Evolutionary conservation across 192 early-diverging fungal genomes (phyloP).

Genomic region (Jimgerdemannia flammicorona): DNA sequence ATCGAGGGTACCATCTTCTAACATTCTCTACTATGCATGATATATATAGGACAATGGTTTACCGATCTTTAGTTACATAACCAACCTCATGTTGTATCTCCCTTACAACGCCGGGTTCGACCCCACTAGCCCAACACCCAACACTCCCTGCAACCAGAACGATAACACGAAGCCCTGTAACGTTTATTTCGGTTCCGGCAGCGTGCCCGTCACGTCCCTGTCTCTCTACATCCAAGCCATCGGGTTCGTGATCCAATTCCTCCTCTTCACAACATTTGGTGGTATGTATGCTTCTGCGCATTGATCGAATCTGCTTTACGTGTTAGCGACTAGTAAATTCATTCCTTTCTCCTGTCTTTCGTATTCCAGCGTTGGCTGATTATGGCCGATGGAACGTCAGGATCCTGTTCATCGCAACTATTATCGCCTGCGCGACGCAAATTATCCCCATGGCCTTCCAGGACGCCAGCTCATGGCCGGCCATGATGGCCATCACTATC

Average conservation of each 20-base stretch:
- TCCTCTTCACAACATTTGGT: constrained; percentile 32
- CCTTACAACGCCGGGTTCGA: constrained; percentile 25
- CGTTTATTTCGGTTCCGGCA: constrained; percentile 12
- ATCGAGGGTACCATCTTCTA: neutral
- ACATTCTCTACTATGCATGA: neutral
- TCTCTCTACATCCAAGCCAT: constrained; percentile 32
- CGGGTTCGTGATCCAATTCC: constrained; percentile 26
- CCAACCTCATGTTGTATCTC: constrained; percentile 26
- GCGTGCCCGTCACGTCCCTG: constrained; percentile 24
- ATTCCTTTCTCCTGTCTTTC: neutral
- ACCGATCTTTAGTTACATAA: constrained; percentile 26
- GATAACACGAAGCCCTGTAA: constrained; percentile 13
- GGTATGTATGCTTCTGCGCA: constrained; percentile 25
- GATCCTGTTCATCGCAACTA: constrained; percentile 21
- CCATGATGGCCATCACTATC: constrained; percentile 26
- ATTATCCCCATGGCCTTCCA: constrained; percentile 22
- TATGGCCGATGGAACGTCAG: neutral
- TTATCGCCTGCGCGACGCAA: constrained; percentile 22
- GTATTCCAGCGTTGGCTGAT: neutral
- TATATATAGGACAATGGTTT: constrained; percentile 26
- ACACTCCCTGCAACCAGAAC: constrained; percentile 14
- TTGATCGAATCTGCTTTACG: neutral
- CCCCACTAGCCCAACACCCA: neutral
- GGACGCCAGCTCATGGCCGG: constrained; percentile 26
- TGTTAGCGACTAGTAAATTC: constrained; percentile 11